Base-by-base conservation (phyloP, 257 asterid species). In the Echites panduratus region DNA sequence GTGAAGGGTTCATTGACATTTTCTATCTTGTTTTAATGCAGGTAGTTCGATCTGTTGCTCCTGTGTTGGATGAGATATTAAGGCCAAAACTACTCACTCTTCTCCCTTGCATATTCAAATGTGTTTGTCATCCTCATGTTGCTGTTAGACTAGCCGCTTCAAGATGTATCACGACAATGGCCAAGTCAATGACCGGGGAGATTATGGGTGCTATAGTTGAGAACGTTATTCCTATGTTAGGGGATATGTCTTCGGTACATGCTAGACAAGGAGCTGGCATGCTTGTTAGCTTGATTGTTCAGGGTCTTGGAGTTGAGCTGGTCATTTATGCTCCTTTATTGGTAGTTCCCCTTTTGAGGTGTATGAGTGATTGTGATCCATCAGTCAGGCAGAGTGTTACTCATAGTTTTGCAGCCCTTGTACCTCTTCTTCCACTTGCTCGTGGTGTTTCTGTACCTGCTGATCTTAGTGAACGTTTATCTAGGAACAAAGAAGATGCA, bases 261-360 rank as follows among this genome's bases (percentile, higher is more conserved):
- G 90, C 97, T 69, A 92, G 97, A 83, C 98, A 95, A 86, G 99
- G 99, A 72, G 97, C 97, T 78, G 98, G 98, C 76, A 95, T 95
- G 98, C 98, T 95, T 79, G 97, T 95, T 74, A 95, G 96, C 82
- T 87, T 92, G 86, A 96, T 95, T 76, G 99, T 92, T 64, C 99
- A 85, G 66, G 99, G 99, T 70, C 80, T 92, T 83, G 99, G 99
- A 71, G 83, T 95, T 79, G 97, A 95, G 78, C 88, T 95, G 80
- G 98, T 95, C 59, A 98, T 98, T 13, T 95, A 92, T 81, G 89
- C 99, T 78, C 98, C 99, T 79, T 84, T 95, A 70, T 84, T 95
- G 82, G 96, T 95, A 58, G 99, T 95, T 80, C 98, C 99, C 62
- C 96, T 95, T 73, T 80, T 95, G 83, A 85, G 95, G 83, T 95